phyloP scores from a whole-genome alignment of 352 stramenopile species.

The Phytophthora citrophthora region DNA sequence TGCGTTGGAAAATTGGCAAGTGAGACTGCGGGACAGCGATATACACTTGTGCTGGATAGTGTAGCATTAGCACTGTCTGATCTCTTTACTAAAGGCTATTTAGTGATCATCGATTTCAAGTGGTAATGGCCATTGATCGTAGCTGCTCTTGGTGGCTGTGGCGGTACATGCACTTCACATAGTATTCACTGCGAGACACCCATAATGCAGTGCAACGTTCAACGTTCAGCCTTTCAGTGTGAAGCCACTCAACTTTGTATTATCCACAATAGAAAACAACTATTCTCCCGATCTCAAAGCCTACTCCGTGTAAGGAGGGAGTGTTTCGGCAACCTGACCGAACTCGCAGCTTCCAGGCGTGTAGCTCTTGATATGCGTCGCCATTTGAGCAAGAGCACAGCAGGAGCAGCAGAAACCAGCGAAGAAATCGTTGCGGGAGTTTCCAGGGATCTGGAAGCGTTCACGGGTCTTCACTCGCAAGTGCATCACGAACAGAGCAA shows the following conservation, averaged over 20 bases:
- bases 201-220: conserved; percentile 11
- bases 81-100: neutral
- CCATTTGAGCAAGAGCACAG: conserved; percentile 58
- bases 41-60: conserved; percentile 5
- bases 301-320: conserved; percentile 44
- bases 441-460: conserved; percentile 51
- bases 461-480: conserved; percentile 41
- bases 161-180: neutral
- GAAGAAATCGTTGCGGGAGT: conserved; percentile 35
- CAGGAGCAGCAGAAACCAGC: conserved; percentile 49
- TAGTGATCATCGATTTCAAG: neutral
- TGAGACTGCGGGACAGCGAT: conserved; percentile 5
- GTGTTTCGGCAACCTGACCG: conserved; percentile 24
- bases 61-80: neutral
- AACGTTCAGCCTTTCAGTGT: conserved; percentile 7
- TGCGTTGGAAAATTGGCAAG: conserved; percentile 11
- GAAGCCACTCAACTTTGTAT: conserved; percentile 5
- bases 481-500: conserved; percentile 30
- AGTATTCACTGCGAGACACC: conserved; percentile 21
- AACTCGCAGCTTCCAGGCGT: conserved; percentile 49
- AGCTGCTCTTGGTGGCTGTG: conserved; percentile 18
- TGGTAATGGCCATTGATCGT: conserved; percentile 5
- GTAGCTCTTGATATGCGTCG: conserved; percentile 68
- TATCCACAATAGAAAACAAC: conserved; percentile 2
- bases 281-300: conserved; percentile 1